Evolutionary conservation across 176 grass and related monocot genomes (phyloP).

Genomic region (Eleusine coracana): DNA sequence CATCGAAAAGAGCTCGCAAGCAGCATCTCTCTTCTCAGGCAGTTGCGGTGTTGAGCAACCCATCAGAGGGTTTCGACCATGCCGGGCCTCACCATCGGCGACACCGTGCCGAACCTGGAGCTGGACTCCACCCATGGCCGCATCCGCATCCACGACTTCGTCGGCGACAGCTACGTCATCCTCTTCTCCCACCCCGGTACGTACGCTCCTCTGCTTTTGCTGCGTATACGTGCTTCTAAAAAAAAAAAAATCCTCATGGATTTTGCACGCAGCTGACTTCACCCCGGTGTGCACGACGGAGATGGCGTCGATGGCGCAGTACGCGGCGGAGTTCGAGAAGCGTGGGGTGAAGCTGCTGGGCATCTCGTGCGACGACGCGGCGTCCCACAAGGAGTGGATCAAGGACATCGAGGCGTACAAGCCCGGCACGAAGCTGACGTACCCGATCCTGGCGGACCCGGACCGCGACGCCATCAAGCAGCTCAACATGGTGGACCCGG

Average conservation of each 20-base stretch:
- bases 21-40: too few species aligned
- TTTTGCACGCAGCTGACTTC: constrained; percentile 57
- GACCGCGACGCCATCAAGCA: constrained; percentile 52
- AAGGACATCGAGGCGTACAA: constrained; percentile 92
- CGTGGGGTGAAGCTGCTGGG: constrained; percentile 82
- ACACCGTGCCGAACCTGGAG: constrained; percentile 78
- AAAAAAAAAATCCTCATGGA: neutral
- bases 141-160: constrained; percentile 78
- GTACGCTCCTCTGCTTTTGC: neutral
- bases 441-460: constrained; percentile 75
- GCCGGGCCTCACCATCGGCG: constrained; percentile 91
- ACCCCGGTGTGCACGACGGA: constrained; percentile 96
- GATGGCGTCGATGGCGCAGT: constrained; percentile 72
- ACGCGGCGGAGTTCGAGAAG: constrained; percentile 74
- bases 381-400: constrained; percentile 84
- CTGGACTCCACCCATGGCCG: constrained; percentile 83
- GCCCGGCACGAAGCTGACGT: constrained; percentile 51
- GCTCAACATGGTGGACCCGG: constrained; percentile 91
- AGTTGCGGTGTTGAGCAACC: too few species aligned
- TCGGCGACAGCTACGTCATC: constrained; percentile 62
- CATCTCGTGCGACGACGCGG: constrained; percentile 76
- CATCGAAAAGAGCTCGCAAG: neutral
- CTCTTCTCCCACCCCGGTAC: constrained; percentile 92
- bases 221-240: neutral
- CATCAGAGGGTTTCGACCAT: constrained; percentile 27